Conservation (phyloP, 75 land plant species). For the Pseudotsuga menziesii region DNA sequence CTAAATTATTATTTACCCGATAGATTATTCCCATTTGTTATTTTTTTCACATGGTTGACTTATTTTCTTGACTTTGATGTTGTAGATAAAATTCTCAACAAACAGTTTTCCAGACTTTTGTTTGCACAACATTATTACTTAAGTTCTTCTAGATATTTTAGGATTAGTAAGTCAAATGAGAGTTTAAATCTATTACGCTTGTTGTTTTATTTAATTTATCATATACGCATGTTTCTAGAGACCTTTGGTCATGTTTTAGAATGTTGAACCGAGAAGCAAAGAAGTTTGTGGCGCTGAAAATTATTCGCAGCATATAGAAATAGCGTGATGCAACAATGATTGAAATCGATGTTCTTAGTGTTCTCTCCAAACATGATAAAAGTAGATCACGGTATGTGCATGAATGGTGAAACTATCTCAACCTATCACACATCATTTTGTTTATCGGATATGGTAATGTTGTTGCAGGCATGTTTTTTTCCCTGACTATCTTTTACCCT, state of each 20-base stretch:
- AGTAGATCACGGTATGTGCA: too few species aligned
- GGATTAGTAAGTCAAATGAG: background rate
- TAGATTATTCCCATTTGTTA: too few species aligned
- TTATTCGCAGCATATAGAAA: slow-evolving; percentile 64
- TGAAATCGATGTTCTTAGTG: slow-evolving; percentile 79
- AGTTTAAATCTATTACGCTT: background rate
- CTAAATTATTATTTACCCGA: too few species aligned
- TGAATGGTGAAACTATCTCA: too few species aligned
- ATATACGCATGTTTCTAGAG: slow-evolving; percentile 27
- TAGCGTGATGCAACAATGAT: slow-evolving; percentile 70
- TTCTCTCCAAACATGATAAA: too few species aligned
- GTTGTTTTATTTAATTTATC: background rate
- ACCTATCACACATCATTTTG: too few species aligned
- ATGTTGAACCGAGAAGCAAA: slow-evolving; percentile 65
- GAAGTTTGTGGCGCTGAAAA: slow-evolving; percentile 67
- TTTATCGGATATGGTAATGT: too few species aligned
- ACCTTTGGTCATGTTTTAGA: slow-evolving; percentile 84
- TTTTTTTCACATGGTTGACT: too few species aligned
- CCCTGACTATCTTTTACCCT: too few species aligned
- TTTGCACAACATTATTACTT: background rate
- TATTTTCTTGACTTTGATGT: too few species aligned
- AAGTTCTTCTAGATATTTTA: background rate
- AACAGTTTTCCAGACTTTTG: slow-evolving; percentile 71
- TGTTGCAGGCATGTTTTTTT: slow-evolving; percentile 46
- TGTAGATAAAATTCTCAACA: slow-evolving; percentile 81